phyloP scores from a whole-genome alignment of 2,329 filamentous ascomycete genomes.

The Colletotrichum lentis region DNA sequence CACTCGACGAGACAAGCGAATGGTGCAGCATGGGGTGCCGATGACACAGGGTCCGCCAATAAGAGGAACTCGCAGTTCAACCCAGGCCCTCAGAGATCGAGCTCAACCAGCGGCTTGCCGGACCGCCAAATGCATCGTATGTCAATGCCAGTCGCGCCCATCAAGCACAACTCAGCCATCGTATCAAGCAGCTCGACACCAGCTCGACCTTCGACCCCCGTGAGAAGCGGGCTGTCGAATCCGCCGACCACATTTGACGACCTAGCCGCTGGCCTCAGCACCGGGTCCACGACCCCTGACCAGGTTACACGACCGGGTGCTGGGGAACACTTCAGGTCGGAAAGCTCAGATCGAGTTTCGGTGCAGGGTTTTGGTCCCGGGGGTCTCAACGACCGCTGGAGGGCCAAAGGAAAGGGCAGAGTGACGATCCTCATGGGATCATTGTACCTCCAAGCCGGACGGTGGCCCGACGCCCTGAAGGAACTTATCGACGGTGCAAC shows the following conservation, averaged over 20 bases:
- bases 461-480: conserved; percentile 87
- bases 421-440: conserved; percentile 82
- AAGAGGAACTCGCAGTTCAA: conserved; percentile 67
- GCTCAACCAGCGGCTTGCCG: conserved; percentile 59
- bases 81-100: conserved; percentile 59
- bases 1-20: conserved; percentile 52
- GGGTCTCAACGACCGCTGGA: conserved; percentile 77
- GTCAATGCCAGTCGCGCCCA: conserved; percentile 79
- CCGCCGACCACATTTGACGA: conserved; percentile 60
- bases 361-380: conserved; percentile 77
- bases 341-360: conserved; percentile 64
- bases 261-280: conserved; percentile 49
- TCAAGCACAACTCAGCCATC: conserved; percentile 53
- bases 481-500: conserved; percentile 83
- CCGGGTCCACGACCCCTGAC: conserved; percentile 54
- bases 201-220: conserved; percentile 60
- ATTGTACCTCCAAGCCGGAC: conserved; percentile 85
- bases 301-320: conserved; percentile 51
- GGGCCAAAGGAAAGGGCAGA: conserved; percentile 82
- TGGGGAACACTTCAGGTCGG: conserved; percentile 57
- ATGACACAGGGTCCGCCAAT: conserved; percentile 49
- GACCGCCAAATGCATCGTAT: conserved; percentile 75
- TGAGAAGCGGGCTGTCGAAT: conserved; percentile 58
- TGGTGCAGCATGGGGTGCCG: conserved; percentile 53
- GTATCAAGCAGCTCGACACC: conserved; percentile 57